These are phyloP conservation scores for Malus sylvestris DNA, from an alignment of 306 rosid genomes.

Conservation along the genomic window DNA sequence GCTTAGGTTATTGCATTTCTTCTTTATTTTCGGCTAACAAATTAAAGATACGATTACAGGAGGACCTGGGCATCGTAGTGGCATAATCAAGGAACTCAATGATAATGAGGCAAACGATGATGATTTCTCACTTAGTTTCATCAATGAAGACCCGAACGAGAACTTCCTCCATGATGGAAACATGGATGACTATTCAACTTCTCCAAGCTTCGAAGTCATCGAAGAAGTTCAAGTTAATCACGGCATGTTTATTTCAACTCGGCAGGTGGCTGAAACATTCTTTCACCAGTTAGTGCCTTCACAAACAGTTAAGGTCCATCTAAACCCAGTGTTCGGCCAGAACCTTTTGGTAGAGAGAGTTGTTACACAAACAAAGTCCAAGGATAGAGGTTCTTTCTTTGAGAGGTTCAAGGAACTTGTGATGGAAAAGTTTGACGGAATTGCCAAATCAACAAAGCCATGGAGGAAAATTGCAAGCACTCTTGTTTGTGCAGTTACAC, in stretches of 20 bases:
- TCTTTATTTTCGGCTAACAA: background rate
- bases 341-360: slow-evolving; percentile 23
- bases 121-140: slow-evolving; percentile 59
- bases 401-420: slow-evolving; percentile 17
- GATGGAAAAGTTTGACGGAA: slow-evolving; percentile 23
- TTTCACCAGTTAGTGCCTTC: slow-evolving; percentile 78
- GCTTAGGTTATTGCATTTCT: background rate
- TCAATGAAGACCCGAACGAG: slow-evolving; percentile 38
- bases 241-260: slow-evolving; percentile 66
- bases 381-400: slow-evolving; percentile 19
- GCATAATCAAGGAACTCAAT: slow-evolving; percentile 31
- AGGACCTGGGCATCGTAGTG: slow-evolving; percentile 26
- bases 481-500: slow-evolving; percentile 27
- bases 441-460: slow-evolving; percentile 22
- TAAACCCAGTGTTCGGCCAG: slow-evolving; percentile 37
- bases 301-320: slow-evolving; percentile 63
- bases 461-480: slow-evolving; percentile 35
- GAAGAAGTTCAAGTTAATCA: slow-evolving; percentile 67
- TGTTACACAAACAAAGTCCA: slow-evolving; percentile 12
- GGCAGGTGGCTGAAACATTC: slow-evolving; percentile 71
- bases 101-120: slow-evolving; percentile 37
- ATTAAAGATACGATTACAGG: slow-evolving; percentile 7
- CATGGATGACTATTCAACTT: slow-evolving; percentile 47
- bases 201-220: slow-evolving; percentile 72
- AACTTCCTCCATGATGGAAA: slow-evolving; percentile 50